A percentile compares a stretch with the other conserved stretches of the same genome.
Conservation (phyloP, 805 yeast species). For the Lachancea quebecensis region DNA sequence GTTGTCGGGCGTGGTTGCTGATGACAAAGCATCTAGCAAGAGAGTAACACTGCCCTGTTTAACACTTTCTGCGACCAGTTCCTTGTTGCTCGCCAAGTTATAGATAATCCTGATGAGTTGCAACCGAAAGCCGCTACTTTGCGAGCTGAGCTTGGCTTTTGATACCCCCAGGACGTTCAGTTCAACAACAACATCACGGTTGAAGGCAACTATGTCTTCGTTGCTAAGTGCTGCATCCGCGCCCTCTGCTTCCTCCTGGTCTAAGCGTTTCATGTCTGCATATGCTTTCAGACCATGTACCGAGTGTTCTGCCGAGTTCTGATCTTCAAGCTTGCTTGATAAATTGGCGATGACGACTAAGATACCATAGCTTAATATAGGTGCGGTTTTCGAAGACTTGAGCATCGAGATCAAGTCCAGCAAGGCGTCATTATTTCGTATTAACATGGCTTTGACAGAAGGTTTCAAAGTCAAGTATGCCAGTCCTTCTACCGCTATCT, state of each 20-base stretch:
- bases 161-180: conserved; percentile 18
- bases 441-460: conserved; percentile 31
- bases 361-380: conserved; percentile 28
- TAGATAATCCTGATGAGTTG: conserved; percentile 30
- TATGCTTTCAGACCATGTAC: conserved; percentile 28
- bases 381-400: conserved; percentile 10
- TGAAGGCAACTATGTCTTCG: conserved; percentile 19
- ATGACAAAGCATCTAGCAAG: conserved; percentile 33
- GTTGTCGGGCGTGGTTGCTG: conserved; percentile 18
- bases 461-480: conserved; percentile 43
- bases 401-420: conserved; percentile 26
- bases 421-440: conserved; percentile 34
- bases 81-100: conserved; percentile 25
- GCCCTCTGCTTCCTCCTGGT: conserved; percentile 8
- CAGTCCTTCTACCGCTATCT: conserved; percentile 38
- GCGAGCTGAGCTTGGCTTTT: conserved; percentile 8
- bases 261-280: conserved; percentile 25
- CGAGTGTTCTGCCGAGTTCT: conserved; percentile 15
- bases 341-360: conserved; percentile 32
- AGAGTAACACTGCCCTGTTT: conserved; percentile 43
- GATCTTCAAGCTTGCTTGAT: conserved; percentile 16
- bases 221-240: conserved; percentile 13
- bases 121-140: conserved; percentile 24
- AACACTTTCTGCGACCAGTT: conserved; percentile 28
- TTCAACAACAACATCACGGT: conserved; percentile 16